phyloP scores from a whole-genome alignment of 202 grass and related monocot genomes.

The Carex arenaria region DNA sequence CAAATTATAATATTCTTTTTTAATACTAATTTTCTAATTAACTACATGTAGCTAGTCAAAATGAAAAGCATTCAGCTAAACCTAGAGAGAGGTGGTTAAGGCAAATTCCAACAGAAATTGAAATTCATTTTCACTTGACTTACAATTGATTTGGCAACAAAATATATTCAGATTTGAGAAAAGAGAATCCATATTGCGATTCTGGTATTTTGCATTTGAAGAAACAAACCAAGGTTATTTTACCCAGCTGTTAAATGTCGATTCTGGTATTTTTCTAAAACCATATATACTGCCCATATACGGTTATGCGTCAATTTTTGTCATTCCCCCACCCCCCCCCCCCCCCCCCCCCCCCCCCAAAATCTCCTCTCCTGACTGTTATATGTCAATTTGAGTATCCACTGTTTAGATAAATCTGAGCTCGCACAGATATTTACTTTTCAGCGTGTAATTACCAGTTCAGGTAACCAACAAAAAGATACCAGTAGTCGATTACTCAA shows the following conservation, averaged over 20 bases:
- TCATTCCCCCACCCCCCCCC: no score
- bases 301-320: not conserved
- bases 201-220: not conserved
- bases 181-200: not conserved
- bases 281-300: not conserved
- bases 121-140: not conserved
- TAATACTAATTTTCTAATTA: not conserved
- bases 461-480: not conserved
- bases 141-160: no score
- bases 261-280: not conserved
- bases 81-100: not conserved
- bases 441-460: not conserved
- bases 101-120: not conserved
- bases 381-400: not conserved
- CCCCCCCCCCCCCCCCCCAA: no score
- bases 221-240: not conserved
- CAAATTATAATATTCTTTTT: not conserved
- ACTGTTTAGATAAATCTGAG: not conserved
- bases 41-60: not conserved
- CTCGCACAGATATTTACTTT: not conserved
- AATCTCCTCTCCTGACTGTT: not conserved
- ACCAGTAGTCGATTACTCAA: not conserved
- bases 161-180: not conserved
- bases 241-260: not conserved
- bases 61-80: not conserved